Evolutionary conservation across 768 basidiomycete genomes (phyloP).

Genomic region (Pisolithus sp.): DNA sequence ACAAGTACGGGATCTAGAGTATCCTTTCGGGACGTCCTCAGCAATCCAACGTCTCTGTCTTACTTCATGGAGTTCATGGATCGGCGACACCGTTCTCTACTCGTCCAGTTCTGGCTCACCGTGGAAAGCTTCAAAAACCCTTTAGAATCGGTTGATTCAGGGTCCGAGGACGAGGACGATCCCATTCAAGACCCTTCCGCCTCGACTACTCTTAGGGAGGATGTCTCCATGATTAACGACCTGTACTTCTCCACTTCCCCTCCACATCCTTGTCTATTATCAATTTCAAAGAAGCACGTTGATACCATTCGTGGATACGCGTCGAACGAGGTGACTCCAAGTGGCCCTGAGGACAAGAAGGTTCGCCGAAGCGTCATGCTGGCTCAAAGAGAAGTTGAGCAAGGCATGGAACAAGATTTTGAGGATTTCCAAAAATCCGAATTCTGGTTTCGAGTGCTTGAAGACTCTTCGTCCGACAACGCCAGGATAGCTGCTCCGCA

Average conservation of each 20-base stretch:
- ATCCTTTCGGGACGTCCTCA: conserved; percentile 70
- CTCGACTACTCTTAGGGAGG: conserved; percentile 68
- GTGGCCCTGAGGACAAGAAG: conserved; percentile 36
- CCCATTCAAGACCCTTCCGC: conserved; percentile 51
- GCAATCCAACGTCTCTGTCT: conserved; percentile 84
- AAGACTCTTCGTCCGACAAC: conserved; percentile 47
- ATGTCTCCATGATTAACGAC: conserved; percentile 84
- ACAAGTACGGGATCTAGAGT: conserved; percentile 41
- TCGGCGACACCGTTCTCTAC: conserved; percentile 70
- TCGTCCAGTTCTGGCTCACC: conserved; percentile 96
- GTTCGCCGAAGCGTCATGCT: conserved; percentile 77
- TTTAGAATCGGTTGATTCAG: conserved; percentile 69
- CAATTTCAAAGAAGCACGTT: conserved; percentile 65
- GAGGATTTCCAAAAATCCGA: conserved; percentile 84
- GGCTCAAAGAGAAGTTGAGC: conserved; percentile 80
- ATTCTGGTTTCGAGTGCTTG: conserved; percentile 85
- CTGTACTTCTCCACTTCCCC: conserved; percentile 70
- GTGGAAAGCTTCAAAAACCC: conserved; percentile 98
- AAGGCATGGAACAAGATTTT: conserved; percentile 89
- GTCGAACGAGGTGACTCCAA: conserved; percentile 39
- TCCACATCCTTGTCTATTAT: conserved; percentile 51
- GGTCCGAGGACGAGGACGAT: conserved; percentile 55
- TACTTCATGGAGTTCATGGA: conserved; percentile 99
- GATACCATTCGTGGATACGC: conserved; percentile 66
- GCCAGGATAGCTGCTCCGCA: conserved; percentile 5